Conservation (phyloP, 352 stramenopile species). For the Globisporangium splendens region DNA sequence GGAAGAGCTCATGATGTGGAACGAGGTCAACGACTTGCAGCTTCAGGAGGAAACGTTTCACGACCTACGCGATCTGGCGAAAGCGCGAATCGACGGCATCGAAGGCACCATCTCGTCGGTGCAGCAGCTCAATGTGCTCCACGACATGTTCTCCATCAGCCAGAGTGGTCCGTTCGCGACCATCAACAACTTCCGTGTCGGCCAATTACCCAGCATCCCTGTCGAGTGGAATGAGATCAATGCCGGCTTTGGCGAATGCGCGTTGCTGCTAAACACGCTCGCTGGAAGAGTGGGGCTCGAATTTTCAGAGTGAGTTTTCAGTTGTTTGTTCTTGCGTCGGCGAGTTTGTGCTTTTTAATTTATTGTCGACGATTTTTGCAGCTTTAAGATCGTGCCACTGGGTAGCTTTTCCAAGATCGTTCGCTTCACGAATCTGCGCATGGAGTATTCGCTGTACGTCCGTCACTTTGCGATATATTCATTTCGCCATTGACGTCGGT, state of each 20-base stretch:
- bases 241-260: conserved; percentile 69
- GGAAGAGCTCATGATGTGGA: conserved; percentile 61
- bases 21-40: conserved; percentile 48
- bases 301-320: conserved; percentile 58
- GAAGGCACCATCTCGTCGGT: conserved; percentile 38
- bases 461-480: background rate
- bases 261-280: conserved; percentile 65
- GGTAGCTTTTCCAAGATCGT: conserved; percentile 88
- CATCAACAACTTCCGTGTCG: conserved; percentile 84
- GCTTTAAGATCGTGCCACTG: conserved; percentile 84
- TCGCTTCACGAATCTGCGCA: conserved; percentile 64
- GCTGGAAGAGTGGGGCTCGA: conserved; percentile 50
- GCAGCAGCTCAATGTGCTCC: conserved; percentile 60
- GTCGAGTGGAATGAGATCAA: conserved; percentile 91
- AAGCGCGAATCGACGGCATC: conserved; percentile 51
- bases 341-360: conserved; percentile 6
- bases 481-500: conserved; percentile 1
- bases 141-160: conserved; percentile 75
- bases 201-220: conserved; percentile 43
- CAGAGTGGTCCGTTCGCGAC: conserved; percentile 72
- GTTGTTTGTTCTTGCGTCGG: conserved; percentile 5
- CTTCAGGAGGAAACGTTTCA: conserved; percentile 45
- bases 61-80: conserved; percentile 52
- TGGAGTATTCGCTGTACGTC: conserved; percentile 81
- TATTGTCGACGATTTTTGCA: conserved; percentile 14